Conservation (phyloP, 345 rosid genomes). For the Eucalyptus rudis region DNA sequence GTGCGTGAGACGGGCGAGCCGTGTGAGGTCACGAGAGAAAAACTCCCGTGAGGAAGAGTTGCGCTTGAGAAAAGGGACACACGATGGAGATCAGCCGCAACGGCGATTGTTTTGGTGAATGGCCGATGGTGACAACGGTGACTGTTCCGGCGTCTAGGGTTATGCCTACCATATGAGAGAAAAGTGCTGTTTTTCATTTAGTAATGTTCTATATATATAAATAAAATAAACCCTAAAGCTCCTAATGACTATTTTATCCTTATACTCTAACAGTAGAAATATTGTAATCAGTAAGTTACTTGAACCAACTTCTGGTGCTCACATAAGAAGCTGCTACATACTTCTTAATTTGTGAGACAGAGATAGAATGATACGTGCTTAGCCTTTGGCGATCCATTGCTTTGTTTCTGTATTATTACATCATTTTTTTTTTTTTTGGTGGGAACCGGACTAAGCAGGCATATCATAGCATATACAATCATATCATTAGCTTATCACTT, state of each 20-base stretch:
- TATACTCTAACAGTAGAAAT: not conserved
- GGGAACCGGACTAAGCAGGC: not conserved
- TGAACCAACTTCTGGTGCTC: not conserved
- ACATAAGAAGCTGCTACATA: not conserved
- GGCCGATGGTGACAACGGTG: too few relatives aligned
- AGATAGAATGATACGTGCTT: not conserved
- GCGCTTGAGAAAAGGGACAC: too few relatives aligned
- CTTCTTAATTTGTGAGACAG: not conserved
- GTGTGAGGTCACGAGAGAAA: accelerated
- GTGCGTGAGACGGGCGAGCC: too few relatives aligned
- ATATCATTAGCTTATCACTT: not conserved
- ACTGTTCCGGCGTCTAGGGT: too few relatives aligned
- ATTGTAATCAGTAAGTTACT: not conserved
- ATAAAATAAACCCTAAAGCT: too few relatives aligned
- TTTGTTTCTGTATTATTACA: not conserved
- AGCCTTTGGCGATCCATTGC: not conserved
- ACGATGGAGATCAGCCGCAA: accelerated
- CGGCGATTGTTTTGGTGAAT: too few relatives aligned
- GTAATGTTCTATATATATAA: too few relatives aligned
- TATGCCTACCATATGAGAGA: accelerated
- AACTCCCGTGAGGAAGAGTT: too few relatives aligned
- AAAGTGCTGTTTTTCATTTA: too few relatives aligned
- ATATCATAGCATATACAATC: not conserved
- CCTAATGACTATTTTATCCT: too few relatives aligned
- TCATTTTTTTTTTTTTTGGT: not conserved